A percentile compares a stretch with the other conserved stretches of the same genome.
phyloP scores from a whole-genome alignment of 1,139 yeast species.

The Hanseniaspora sp. region DNA sequence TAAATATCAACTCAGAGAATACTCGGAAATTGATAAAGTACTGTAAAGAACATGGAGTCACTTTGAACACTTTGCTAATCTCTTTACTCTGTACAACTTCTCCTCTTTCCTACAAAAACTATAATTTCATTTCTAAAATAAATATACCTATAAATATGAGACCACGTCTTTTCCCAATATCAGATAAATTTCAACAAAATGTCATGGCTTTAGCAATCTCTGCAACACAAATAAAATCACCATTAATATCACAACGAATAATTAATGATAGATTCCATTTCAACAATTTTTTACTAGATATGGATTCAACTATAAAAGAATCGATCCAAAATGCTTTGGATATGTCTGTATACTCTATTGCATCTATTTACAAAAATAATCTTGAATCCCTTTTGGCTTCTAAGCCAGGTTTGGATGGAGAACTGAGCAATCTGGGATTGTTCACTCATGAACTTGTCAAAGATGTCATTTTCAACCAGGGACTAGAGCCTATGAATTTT shows the following conservation, averaged over 20 bases:
- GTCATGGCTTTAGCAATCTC: conserved; percentile 9
- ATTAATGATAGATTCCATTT: not conserved
- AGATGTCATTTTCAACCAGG: conserved; percentile 15
- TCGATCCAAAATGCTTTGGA: not conserved
- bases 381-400: not conserved
- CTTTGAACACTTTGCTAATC: conserved; percentile 10
- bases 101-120: not conserved
- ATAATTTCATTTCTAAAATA: conserved; percentile 3
- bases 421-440: conserved; percentile 9
- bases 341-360: conserved; percentile 13
- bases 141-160: conserved; percentile 15
- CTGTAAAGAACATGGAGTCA: conserved; percentile 6
- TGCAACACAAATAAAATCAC: not conserved
- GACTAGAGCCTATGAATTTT: conserved; percentile 9
- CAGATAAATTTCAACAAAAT: not conserved
- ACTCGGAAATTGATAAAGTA: conserved; percentile 5
- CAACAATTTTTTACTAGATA: not conserved
- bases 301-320: not conserved
- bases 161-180: not conserved
- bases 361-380: conserved; percentile 2
- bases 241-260: not conserved
- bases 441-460: conserved; percentile 3
- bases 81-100: conserved; percentile 7
- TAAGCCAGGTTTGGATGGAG: conserved; percentile 2
- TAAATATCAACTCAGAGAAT: not conserved